A percentile compares a stretch with the other conserved stretches of the same genome.
phyloP scores from a whole-genome alignment of 1,284 basidiomycete species.

The Volvariella volvacea region DNA sequence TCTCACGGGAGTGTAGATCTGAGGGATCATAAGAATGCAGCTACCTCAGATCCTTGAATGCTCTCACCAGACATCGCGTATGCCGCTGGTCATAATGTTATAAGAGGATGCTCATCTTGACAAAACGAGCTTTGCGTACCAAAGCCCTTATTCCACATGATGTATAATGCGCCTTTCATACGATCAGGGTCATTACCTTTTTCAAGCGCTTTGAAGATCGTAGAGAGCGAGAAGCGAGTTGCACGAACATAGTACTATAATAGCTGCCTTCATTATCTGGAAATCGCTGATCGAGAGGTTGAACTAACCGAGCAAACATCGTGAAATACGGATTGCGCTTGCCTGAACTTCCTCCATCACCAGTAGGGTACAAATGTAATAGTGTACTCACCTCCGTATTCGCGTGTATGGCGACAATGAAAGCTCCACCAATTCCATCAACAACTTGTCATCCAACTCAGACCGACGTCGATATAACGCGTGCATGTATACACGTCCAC shows the following conservation, averaged over 20 bases:
- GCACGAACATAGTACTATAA: slow-evolving; percentile 76
- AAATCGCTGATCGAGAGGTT: slow-evolving; percentile 8
- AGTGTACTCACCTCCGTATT: slow-evolving; percentile 53
- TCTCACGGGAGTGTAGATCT: slow-evolving; percentile 66
- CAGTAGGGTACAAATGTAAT: slow-evolving; percentile 2
- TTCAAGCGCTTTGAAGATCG: slow-evolving; percentile 64
- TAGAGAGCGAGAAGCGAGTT: slow-evolving; percentile 66
- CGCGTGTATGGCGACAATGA: slow-evolving; percentile 83
- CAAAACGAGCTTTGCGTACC: slow-evolving; percentile 26
- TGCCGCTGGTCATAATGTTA: slow-evolving; percentile 31
- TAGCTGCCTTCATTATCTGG: slow-evolving; percentile 6
- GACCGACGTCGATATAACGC: slow-evolving; percentile 78
- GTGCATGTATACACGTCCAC: slow-evolving; percentile 69
- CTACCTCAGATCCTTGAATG: slow-evolving; percentile 5
- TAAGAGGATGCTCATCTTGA: neutral
- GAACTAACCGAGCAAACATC: slow-evolving; percentile 56
- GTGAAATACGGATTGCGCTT: slow-evolving; percentile 69
- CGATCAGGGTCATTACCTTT: slow-evolving; percentile 85
- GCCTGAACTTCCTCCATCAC: slow-evolving; percentile 29
- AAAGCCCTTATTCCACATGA: slow-evolving; percentile 76
- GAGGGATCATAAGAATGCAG: slow-evolving; percentile 12
- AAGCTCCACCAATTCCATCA: slow-evolving; percentile 76
- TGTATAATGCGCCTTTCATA: slow-evolving; percentile 93
- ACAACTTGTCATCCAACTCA: slow-evolving; percentile 72
- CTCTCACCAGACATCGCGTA: slow-evolving; percentile 57